Conservation (phyloP, 2,329 filamentous ascomycete genomes). For the Neonectria ditissima region DNA sequence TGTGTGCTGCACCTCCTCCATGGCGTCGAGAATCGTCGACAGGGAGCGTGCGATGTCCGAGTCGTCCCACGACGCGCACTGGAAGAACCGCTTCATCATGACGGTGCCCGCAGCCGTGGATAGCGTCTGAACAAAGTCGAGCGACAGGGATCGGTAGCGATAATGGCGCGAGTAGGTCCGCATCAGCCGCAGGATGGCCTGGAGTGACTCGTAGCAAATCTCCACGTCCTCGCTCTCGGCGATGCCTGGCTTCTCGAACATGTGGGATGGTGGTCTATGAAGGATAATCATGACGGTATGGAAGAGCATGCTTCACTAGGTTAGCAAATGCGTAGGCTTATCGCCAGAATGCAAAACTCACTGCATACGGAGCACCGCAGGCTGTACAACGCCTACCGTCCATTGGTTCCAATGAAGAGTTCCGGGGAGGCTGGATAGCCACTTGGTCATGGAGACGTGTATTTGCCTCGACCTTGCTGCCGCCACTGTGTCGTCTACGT, state of each 20-base stretch:
- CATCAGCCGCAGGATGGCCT: constrained; percentile 58
- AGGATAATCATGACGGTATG: constrained; percentile 65
- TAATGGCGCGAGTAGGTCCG: constrained; percentile 59
- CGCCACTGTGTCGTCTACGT: constrained; percentile 54
- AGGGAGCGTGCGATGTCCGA: constrained; percentile 62
- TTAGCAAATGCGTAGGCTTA: constrained; percentile 28
- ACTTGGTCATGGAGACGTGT: constrained; percentile 60
- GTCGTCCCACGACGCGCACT: constrained; percentile 55
- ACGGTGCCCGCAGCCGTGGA: constrained; percentile 60
- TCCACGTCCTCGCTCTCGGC: constrained; percentile 59
- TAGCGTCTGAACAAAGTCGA: constrained; percentile 63
- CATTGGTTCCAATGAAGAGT: constrained; percentile 65
- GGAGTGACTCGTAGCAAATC: constrained; percentile 62
- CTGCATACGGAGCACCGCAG: constrained; percentile 61
- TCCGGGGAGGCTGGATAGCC: constrained; percentile 58
- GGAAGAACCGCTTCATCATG: constrained; percentile 59
- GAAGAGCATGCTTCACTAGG: constrained; percentile 55
- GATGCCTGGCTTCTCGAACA: constrained; percentile 55
- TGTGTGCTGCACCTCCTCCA: constrained; percentile 63
- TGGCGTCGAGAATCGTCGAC: constrained; percentile 60
- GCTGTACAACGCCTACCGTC: constrained; percentile 59
- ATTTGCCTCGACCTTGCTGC: constrained; percentile 58
- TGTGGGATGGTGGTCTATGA: constrained; percentile 59
- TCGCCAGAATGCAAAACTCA: constrained; percentile 35
- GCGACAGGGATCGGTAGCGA: constrained; percentile 56